A percentile compares a stretch with the other conserved stretches of the same genome.
phyloP scores from a whole-genome alignment of 2,329 filamentous ascomycete genomes.

The Tolypocladium album region DNA sequence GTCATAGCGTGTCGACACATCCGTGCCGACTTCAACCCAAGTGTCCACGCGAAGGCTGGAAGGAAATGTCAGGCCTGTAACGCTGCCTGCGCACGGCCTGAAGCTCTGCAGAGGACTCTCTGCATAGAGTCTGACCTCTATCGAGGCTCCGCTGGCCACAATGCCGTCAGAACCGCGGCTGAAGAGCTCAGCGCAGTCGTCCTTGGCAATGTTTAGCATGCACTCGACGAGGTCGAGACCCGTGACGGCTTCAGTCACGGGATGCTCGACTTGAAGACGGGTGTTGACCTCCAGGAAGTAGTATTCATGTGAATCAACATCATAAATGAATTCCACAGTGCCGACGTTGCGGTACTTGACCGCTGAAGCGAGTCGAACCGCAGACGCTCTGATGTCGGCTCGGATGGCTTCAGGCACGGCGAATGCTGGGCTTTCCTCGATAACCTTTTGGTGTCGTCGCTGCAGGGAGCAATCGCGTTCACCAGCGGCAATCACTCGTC shows the following conservation, averaged over 20 bases:
- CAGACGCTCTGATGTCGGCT: conserved; percentile 23
- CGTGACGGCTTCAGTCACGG: conserved; percentile 61
- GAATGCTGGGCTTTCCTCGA: conserved; percentile 33
- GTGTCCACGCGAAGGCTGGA: conserved; percentile 47
- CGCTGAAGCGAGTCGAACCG: conserved; percentile 21
- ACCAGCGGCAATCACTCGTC: conserved; percentile 26
- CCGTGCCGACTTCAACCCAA: conserved; percentile 57
- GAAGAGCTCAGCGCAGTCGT: conserved; percentile 8
- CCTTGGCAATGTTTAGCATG: conserved; percentile 24
- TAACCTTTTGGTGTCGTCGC: conserved; percentile 38
- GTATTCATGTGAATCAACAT: conserved; percentile 22
- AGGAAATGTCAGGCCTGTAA: conserved; percentile 48
- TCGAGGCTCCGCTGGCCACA: conserved; percentile 16
- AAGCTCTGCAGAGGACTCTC: conserved; percentile 48
- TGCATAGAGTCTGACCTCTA: conserved; percentile 29
- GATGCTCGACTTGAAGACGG: conserved; percentile 38
- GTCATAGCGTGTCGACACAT: conserved; percentile 65
- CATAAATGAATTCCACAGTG: conserved; percentile 34
- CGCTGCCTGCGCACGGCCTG: conserved; percentile 45
- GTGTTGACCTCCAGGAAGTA: conserved; percentile 40
- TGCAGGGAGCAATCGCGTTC: conserved; percentile 42
- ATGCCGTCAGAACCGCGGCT: neutral
- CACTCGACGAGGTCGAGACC: conserved; percentile 59
- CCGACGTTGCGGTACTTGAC: conserved; percentile 30
- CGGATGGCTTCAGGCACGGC: conserved; percentile 20